Evolutionary conservation across 305 asterid species (phyloP).

Genomic region (Lippia alba): DNA sequence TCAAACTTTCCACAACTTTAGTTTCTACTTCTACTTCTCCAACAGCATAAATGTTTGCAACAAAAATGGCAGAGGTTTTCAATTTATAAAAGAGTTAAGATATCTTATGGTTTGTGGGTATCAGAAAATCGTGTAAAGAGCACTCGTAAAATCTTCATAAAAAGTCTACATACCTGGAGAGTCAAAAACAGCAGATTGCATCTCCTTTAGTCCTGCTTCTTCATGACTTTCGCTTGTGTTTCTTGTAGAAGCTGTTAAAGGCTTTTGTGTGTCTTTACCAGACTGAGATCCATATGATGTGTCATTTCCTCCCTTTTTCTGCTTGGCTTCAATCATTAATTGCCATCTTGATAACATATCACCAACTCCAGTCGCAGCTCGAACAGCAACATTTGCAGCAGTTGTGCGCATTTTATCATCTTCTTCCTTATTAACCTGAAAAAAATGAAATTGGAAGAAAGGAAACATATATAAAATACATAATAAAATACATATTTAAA

Average conservation of each 20-base stretch:
- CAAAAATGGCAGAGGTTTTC: too few species aligned
- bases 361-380: slow-evolving; percentile 96
- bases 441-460: neutral
- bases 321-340: slow-evolving; percentile 87
- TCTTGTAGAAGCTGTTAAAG: slow-evolving; percentile 48
- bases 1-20: too few species aligned
- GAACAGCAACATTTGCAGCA: slow-evolving; percentile 96
- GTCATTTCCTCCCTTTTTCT: slow-evolving; percentile 81
- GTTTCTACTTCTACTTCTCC: too few species aligned
- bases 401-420: slow-evolving; percentile 96
- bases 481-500: too few species aligned
- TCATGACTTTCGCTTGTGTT: slow-evolving; percentile 68
- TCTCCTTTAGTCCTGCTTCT: slow-evolving; percentile 62
- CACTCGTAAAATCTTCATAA: neutral
- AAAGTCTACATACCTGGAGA: slow-evolving; percentile 58
- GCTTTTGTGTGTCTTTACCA: slow-evolving; percentile 61
- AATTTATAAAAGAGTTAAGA: too few species aligned
- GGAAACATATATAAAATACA: too few species aligned
- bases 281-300: slow-evolving; percentile 60
- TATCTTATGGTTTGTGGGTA: neutral
- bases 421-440: slow-evolving; percentile 91
- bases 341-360: slow-evolving; percentile 95
- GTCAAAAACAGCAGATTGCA: slow-evolving; percentile 44
- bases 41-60: too few species aligned
- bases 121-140: neutral